Evolutionary conservation across 1,139 yeast species (phyloP).

Genomic region (Yamadazyma buinensis): DNA sequence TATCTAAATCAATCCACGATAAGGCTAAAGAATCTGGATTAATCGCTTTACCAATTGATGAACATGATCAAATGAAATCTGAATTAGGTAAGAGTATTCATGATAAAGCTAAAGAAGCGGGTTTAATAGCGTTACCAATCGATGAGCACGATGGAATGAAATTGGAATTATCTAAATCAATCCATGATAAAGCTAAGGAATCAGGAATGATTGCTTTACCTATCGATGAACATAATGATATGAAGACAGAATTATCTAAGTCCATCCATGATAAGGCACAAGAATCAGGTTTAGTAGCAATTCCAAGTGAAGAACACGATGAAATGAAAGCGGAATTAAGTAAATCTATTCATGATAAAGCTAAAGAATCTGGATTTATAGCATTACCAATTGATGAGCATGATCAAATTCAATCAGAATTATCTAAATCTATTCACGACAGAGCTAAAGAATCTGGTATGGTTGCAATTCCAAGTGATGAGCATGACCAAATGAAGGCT

Average conservation of each 20-base stretch:
- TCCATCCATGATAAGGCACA: slow-evolving; percentile 9
- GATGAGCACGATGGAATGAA: slow-evolving; percentile 3
- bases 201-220: background rate
- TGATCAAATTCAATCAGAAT: slow-evolving; percentile 8
- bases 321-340: background rate
- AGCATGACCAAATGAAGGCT: background rate
- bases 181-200: slow-evolving; percentile 8
- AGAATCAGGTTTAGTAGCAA: slow-evolving; percentile 6
- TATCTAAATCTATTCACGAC: slow-evolving; percentile 10
- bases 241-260: slow-evolving; percentile 5
- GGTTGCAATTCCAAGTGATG: slow-evolving; percentile 6
- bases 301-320: slow-evolving; percentile 5
- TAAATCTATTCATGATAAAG: slow-evolving; percentile 8
- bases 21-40: slow-evolving; percentile 9
- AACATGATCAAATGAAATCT: slow-evolving; percentile 6
- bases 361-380: slow-evolving; percentile 9
- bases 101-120: slow-evolving; percentile 9
- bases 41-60: slow-evolving; percentile 5
- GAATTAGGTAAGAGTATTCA: slow-evolving; percentile 8
- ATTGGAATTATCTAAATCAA: slow-evolving; percentile 2
- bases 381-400: slow-evolving; percentile 9
- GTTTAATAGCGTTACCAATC: slow-evolving; percentile 5
- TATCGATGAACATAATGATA: slow-evolving; percentile 7
- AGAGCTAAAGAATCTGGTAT: slow-evolving; percentile 19
- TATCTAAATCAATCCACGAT: slow-evolving; percentile 6